Percentiles rank a stretch among this genome's conserved stretches.
These are phyloP conservation scores for Tricharina praecox DNA, from an alignment of 495 filamentous ascomycete species.

Conservation along the genomic window DNA sequence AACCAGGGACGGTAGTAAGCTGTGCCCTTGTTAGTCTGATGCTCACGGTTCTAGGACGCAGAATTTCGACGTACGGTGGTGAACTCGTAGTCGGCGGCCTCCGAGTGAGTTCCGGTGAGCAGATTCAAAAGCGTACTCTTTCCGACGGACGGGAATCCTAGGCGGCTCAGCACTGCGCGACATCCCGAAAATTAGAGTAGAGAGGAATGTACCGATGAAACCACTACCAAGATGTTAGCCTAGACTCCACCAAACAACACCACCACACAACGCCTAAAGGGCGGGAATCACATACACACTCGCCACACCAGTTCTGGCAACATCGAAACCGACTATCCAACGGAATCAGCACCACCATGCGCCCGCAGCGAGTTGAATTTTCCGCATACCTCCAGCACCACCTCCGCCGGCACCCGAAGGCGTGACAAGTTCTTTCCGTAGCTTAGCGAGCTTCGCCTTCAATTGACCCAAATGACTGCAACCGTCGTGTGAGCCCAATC, in stretches of 20 bases:
- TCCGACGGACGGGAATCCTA: conserved; percentile 87
- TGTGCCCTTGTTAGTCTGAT: neutral
- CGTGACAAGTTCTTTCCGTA: conserved; percentile 88
- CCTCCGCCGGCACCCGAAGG: conserved; percentile 67
- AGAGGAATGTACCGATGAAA: conserved; percentile 31
- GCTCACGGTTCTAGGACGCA: no score
- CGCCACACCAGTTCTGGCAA: conserved; percentile 92
- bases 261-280: no score
- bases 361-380: neutral
- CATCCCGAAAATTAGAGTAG: neutral
- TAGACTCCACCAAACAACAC: no score
- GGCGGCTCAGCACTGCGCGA: conserved; percentile 14
- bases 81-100: conserved; percentile 95
- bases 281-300: conserved; percentile 53
- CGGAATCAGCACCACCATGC: conserved; percentile 20
- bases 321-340: conserved; percentile 70
- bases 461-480: conserved; percentile 62
- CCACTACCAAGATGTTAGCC: conserved; percentile 25
- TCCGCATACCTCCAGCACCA: conserved; percentile 48
- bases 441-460: conserved; percentile 95
- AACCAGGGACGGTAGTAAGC: conserved; percentile 88
- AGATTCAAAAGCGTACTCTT: conserved; percentile 94
- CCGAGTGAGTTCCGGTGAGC: conserved; percentile 90
- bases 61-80: conserved; percentile 41
- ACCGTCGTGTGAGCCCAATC: neutral